Percentiles rank a stretch among this genome's conserved stretches.
phyloP scores from a whole-genome alignment of 2,329 filamentous ascomycete species.

The Diplodia mutila region DNA sequence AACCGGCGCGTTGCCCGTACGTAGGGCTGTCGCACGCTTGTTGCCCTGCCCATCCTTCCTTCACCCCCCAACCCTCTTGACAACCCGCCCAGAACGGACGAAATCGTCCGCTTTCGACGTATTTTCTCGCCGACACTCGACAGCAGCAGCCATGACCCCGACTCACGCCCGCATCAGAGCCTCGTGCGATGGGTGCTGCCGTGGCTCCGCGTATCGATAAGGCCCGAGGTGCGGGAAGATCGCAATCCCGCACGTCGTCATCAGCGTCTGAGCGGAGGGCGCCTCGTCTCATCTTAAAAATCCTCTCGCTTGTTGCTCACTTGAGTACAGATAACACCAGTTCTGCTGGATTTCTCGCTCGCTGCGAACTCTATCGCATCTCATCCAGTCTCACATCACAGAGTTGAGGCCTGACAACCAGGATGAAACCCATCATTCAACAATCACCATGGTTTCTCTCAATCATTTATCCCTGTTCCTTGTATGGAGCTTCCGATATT shows the following conservation, averaged over 20 bases:
- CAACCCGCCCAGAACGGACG: neutral
- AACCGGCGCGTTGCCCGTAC: neutral
- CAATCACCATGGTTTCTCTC: too few relatives aligned
- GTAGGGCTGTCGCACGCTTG: slow-evolving; percentile 13
- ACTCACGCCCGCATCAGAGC: neutral
- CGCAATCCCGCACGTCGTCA: slow-evolving; percentile 18
- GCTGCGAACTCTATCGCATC: too few relatives aligned
- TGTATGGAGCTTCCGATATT: neutral
- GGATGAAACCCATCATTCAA: too few relatives aligned
- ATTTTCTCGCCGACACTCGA: neutral
- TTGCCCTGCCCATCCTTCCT: neutral
- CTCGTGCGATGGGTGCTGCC: neutral
- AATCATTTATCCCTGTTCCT: too few relatives aligned
- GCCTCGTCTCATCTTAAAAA: slow-evolving; percentile 14
- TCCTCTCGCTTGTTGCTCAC: neutral
- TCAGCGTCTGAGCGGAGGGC: slow-evolving; percentile 9
- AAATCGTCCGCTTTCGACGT: neutral
- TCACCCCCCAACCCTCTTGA: neutral
- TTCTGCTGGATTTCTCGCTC: too few relatives aligned
- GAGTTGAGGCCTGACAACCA: too few relatives aligned
- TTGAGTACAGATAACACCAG: too few relatives aligned
- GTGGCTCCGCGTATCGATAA: slow-evolving; percentile 8
- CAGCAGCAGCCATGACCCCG: neutral
- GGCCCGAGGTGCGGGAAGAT: slow-evolving; percentile 13
- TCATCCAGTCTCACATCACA: neutral